Percentiles rank a stretch among this genome's conserved stretches.
These are phyloP conservation scores for Aurifilum marmelostoma DNA, from an alignment of 2,329 filamentous ascomycete genomes.

Conservation along the genomic window DNA sequence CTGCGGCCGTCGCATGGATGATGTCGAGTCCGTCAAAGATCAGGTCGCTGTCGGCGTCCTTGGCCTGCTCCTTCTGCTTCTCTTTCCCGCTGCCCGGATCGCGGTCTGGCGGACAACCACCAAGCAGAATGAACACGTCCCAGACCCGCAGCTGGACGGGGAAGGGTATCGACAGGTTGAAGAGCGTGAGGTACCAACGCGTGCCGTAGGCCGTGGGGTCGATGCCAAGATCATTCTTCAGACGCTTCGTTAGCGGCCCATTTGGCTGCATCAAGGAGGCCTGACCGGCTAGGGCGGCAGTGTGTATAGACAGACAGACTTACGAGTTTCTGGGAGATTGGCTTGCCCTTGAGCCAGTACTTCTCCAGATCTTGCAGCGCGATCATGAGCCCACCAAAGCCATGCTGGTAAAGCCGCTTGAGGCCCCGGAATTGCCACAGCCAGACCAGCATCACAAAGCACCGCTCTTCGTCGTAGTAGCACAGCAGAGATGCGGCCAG, in stretches of 20 bases:
- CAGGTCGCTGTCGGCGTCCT: slow-evolving; percentile 10
- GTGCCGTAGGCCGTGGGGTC: slow-evolving; percentile 93
- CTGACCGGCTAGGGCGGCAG: no score
- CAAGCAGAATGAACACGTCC: slow-evolving; percentile 96
- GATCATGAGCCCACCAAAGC: slow-evolving; percentile 85
- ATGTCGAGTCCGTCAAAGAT: slow-evolving; percentile 69
- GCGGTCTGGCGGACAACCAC: slow-evolving; percentile 63
- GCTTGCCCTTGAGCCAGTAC: slow-evolving; percentile 77
- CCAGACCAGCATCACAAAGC: slow-evolving; percentile 95
- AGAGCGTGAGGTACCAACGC: slow-evolving; percentile 94
- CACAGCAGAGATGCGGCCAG: slow-evolving; percentile 90
- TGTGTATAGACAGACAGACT: slow-evolving; percentile 41
- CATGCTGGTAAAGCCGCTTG: slow-evolving; percentile 79
- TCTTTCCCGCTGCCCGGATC: slow-evolving; percentile 14
- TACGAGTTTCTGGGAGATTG: slow-evolving; percentile 81
- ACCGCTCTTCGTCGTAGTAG: slow-evolving; percentile 94
- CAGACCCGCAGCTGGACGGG: slow-evolving; percentile 91
- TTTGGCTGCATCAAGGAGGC: neutral
- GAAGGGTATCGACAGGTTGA: slow-evolving; percentile 96
- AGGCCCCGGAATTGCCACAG: slow-evolving; percentile 89
- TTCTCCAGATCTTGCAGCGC: slow-evolving; percentile 84
- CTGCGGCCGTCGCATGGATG: slow-evolving; percentile 85
- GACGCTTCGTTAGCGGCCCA: slow-evolving; percentile 26
- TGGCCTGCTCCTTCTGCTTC: slow-evolving; percentile 29
- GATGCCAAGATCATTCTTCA: slow-evolving; percentile 74